Percentiles rank a stretch among this genome's conserved stretches.
phyloP scores from a whole-genome alignment of 768 basidiomycete genomes.

The Kwoniella bestiolae region DNA sequence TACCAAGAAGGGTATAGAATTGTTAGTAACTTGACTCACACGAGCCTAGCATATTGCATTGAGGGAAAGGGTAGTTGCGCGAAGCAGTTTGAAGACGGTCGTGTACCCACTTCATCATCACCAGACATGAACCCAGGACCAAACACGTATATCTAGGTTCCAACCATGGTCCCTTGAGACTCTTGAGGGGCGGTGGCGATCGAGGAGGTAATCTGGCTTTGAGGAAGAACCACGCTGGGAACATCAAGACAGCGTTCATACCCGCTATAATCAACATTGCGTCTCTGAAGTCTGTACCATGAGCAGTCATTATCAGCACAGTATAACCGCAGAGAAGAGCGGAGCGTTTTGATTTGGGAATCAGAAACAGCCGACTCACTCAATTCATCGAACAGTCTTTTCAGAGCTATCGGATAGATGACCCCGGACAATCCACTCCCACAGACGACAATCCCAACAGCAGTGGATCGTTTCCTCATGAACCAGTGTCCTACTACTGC shows the following conservation, averaged over 20 bases:
- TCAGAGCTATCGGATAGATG: constrained; percentile 52
- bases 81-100: too few species aligned
- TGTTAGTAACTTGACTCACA: not conserved
- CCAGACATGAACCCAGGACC: constrained; percentile 42
- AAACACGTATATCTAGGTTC: constrained; percentile 45
- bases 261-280: constrained; percentile 50
- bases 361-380: constrained; percentile 37
- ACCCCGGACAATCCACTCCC: constrained; percentile 53
- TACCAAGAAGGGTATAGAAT: constrained; percentile 9
- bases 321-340: too few species aligned
- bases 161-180: constrained; percentile 41
- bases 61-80: too few species aligned
- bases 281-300: constrained; percentile 42
- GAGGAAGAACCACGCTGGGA: constrained; percentile 52
- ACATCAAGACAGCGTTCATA: constrained; percentile 49
- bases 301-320: not conserved
- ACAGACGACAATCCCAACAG: constrained; percentile 50
- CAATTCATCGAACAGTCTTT: constrained; percentile 38
- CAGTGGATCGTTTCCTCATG: constrained; percentile 43
- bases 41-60: too few species aligned
- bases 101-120: constrained; percentile 48
- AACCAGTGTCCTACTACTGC: constrained; percentile 55
- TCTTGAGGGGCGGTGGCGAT: constrained; percentile 38
- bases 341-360: too few species aligned
- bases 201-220: constrained; percentile 49